Evolutionary conservation across 805 yeast species (phyloP).

Genomic region (Wickerhamiella occidentalis): DNA sequence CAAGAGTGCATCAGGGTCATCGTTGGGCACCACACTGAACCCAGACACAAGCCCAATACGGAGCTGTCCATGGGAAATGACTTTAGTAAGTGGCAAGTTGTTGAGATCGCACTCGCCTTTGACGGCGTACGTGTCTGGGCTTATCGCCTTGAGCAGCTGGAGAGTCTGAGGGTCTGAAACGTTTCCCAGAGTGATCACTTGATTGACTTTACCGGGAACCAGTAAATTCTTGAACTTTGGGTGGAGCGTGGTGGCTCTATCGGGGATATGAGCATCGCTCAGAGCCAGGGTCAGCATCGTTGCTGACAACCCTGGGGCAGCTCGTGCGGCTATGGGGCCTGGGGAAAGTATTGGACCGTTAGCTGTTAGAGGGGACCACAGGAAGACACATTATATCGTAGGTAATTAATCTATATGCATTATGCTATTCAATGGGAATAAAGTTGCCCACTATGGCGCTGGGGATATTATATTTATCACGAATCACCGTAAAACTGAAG

Average conservation of each 20-base stretch:
- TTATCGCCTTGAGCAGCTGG: slow-evolving; percentile 50
- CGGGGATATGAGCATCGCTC: slow-evolving; percentile 86
- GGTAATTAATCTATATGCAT: no score
- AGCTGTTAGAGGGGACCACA: no score
- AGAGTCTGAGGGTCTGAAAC: slow-evolving; percentile 52
- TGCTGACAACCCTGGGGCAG: no score
- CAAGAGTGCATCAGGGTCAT: slow-evolving; percentile 73
- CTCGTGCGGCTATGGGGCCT: no score
- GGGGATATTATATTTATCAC: slow-evolving; percentile 90
- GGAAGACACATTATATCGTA: no score
- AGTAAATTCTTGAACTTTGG: slow-evolving; percentile 57
- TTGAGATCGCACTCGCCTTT: slow-evolving; percentile 70
- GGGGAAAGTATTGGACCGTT: no score
- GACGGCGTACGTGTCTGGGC: slow-evolving; percentile 63
- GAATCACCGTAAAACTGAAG: slow-evolving; percentile 82
- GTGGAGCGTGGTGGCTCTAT: slow-evolving; percentile 42
- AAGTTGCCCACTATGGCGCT: slow-evolving; percentile 93
- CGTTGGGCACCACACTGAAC: slow-evolving; percentile 67
- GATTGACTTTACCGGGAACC: slow-evolving; percentile 74
- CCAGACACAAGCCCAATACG: slow-evolving; percentile 81
- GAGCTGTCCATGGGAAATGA: slow-evolving; percentile 56
- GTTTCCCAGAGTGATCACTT: slow-evolving; percentile 78
- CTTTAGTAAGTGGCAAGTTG: slow-evolving; percentile 47
- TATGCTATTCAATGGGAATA: slow-evolving; percentile 40
- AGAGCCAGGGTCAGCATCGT: slow-evolving; percentile 64